Evolutionary conservation across 1,284 basidiomycete genomes (phyloP).

Genomic region (Microbotryum saponariae): DNA sequence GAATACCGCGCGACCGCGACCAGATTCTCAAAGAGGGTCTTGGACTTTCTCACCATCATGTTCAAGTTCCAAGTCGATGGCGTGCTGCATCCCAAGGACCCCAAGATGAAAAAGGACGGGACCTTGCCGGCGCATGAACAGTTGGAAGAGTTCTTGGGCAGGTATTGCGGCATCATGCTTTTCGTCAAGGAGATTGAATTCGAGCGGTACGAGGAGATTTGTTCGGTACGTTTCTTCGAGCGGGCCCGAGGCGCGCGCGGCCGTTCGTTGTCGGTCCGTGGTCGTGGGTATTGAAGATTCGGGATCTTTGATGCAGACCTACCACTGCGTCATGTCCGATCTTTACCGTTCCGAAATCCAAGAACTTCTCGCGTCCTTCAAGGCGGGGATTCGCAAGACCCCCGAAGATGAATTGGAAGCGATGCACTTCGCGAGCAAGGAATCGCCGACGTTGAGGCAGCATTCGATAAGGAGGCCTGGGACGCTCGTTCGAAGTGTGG

Average conservation of each 20-base stretch:
- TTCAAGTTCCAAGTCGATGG: constrained; percentile 73
- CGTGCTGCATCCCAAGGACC: constrained; percentile 47
- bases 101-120: constrained; percentile 11
- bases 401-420: constrained; percentile 63
- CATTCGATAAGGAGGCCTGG: constrained; percentile 46
- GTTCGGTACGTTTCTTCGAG: constrained; percentile 61
- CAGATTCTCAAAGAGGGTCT: constrained; percentile 83
- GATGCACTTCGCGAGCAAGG: constrained; percentile 41
- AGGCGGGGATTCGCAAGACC: constrained; percentile 57
- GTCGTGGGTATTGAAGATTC: no score
- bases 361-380: constrained; percentile 57
- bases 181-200: constrained; percentile 96
- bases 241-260: no score
- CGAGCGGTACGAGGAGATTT: constrained; percentile 68
- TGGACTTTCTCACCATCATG: constrained; percentile 82
- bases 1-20: constrained; percentile 80
- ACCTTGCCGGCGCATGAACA: constrained; percentile 53
- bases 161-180: constrained; percentile 81
- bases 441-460: constrained; percentile 27
- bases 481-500: constrained; percentile 38
- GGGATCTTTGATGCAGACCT: constrained; percentile 51
- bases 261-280: no score
- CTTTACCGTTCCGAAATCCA: constrained; percentile 73
- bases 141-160: constrained; percentile 73
- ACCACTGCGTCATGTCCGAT: constrained; percentile 74